Conservation (phyloP, 139 green algal species). For the Chlorella vulgaris region DNA sequence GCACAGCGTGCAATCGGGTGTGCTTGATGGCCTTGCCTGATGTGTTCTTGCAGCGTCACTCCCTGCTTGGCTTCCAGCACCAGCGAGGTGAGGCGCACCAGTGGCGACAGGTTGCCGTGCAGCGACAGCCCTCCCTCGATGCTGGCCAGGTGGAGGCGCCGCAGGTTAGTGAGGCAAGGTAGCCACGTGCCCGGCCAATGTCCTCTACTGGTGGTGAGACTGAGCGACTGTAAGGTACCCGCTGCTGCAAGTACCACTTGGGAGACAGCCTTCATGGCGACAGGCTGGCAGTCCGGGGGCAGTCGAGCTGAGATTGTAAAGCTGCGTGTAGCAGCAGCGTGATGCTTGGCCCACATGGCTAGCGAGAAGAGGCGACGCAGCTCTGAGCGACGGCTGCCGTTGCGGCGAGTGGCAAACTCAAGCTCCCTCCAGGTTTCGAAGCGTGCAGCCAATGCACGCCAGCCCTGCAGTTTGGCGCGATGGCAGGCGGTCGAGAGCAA, state of each 20-base stretch:
- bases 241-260: neutral
- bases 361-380: conserved; percentile 20
- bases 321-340: neutral
- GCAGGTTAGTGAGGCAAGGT: conserved; percentile 3
- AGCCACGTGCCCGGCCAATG: neutral
- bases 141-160: conserved; percentile 1
- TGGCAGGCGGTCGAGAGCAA: neutral
- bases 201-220: conserved; percentile 7
- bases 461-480: neutral
- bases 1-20: neutral
- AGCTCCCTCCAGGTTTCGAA: neutral
- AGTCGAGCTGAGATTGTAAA: conserved; percentile 1
- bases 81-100: conserved; percentile 1
- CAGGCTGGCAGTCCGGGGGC: conserved; percentile 5
- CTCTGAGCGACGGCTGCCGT: conserved; percentile 16
- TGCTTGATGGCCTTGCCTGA: neutral
- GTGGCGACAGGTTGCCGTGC: neutral
- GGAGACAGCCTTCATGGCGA: neutral
- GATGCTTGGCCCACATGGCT: neutral
- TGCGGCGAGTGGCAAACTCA: conserved; percentile 6
- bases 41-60: neutral
- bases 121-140: conserved; percentile 21
- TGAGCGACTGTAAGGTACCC: neutral
- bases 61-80: conserved; percentile 11
- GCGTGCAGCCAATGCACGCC: neutral